Percentiles rank a stretch among this genome's conserved stretches.
These are phyloP conservation scores for Candida qinlingensis DNA, from an alignment of 805 yeast genomes.

Conservation along the genomic window DNA sequence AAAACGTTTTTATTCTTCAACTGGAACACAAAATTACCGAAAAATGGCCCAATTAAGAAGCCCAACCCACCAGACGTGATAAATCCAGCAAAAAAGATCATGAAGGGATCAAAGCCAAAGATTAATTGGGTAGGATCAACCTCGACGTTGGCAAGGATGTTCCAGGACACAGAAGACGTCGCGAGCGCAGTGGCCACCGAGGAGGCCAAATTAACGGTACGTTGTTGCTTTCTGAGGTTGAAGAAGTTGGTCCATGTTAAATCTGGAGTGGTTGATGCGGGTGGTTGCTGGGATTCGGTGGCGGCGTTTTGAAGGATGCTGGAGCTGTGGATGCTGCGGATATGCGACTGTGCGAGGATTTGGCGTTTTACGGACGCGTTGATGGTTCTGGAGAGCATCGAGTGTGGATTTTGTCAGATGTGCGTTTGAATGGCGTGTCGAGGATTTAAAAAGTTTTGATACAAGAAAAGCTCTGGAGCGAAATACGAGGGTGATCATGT, in stretches of 20 bases:
- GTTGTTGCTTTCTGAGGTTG: slow-evolving; percentile 66
- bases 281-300: neutral
- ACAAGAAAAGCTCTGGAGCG: too few species aligned
- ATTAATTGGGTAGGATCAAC: slow-evolving; percentile 83
- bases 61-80: slow-evolving; percentile 72
- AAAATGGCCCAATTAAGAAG: slow-evolving; percentile 72
- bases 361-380: slow-evolving; percentile 7
- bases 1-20: slow-evolving; percentile 43
- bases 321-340: neutral
- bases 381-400: slow-evolving; percentile 8
- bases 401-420: too few species aligned
- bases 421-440: too few species aligned
- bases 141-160: slow-evolving; percentile 71
- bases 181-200: slow-evolving; percentile 62
- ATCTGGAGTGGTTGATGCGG: neutral
- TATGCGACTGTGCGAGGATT: neutral
- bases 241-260: slow-evolving; percentile 81
- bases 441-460: too few species aligned
- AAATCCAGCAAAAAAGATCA: slow-evolving; percentile 72
- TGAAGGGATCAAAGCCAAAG: slow-evolving; percentile 85
- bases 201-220: slow-evolving; percentile 60
- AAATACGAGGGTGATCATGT: too few species aligned
- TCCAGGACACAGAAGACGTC: slow-evolving; percentile 68
- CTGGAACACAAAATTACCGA: slow-evolving; percentile 70
- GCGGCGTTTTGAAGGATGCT: neutral